A percentile compares a stretch with the other conserved stretches of the same genome.
phyloP scores from a whole-genome alignment of 257 asterid species.

The Ocimum tenuiflorum region DNA sequence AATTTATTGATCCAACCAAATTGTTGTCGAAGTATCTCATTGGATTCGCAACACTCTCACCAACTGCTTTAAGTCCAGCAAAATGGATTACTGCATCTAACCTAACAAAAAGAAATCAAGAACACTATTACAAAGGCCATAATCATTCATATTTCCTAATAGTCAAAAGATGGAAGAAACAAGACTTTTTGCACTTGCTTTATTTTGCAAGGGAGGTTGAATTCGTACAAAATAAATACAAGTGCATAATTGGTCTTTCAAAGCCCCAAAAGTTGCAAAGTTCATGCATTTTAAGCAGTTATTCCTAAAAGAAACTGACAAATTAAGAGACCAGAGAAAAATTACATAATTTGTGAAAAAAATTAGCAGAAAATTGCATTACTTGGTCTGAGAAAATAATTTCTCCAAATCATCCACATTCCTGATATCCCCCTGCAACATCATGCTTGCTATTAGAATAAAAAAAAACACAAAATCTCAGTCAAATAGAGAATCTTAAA shows the following conservation, averaged over 20 bases:
- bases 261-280: too few relatives aligned
- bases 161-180: too few relatives aligned
- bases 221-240: too few relatives aligned
- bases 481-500: too few relatives aligned
- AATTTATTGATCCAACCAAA: conserved; percentile 67
- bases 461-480: background rate
- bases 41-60: conserved; percentile 85
- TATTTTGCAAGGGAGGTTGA: too few relatives aligned
- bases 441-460: background rate
- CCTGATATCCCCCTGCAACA: conserved; percentile 88
- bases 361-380: background rate
- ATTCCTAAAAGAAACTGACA: background rate
- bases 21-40: conserved; percentile 83
- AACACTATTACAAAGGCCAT: background rate
- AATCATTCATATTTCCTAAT: too few relatives aligned
- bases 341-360: background rate
- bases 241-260: too few relatives aligned
- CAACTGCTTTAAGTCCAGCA: conserved; percentile 98
- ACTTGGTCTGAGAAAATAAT: conserved; percentile 62
- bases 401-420: conserved; percentile 79
- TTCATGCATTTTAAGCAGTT: background rate
- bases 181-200: too few relatives aligned
- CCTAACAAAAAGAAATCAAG: conserved; percentile 26
- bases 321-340: background rate
- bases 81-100: conserved; percentile 88